Evolutionary conservation across 257 asterid species (phyloP), one percentile per base, ranked within the genome.

Genomic region (Rhazya stricta): DNA sequence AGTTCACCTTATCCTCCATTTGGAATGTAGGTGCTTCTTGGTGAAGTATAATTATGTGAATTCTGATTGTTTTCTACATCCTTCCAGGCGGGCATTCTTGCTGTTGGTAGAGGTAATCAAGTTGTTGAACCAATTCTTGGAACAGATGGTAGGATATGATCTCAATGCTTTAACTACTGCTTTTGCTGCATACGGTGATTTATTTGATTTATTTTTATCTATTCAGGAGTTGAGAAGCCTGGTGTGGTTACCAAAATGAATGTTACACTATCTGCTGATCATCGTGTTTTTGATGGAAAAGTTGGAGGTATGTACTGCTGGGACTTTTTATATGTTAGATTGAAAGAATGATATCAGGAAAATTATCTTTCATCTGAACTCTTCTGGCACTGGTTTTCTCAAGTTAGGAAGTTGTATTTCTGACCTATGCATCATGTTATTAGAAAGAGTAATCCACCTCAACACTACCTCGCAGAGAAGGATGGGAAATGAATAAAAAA

Each of bases 81-180:
- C 73, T 60, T 80, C 77, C 87, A 95, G 99, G 96, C 99, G 43
- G 99, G 98, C 75, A 95, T 95, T 79, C 96, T 95, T 77, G 99
- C 98, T 77, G 96, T 95, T 81, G 99, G 99, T 77, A 86, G 96
- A 77, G 99, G 98, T 42, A 91, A 89, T 81, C 91, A 85, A 91
- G 94, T 95, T 76, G 99, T 91, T 76, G 98, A 83, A 82, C 96
- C 97, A 32, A 82, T 92, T 57, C 45, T 76, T 77, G 99, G 94
- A 69, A 85, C 87, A 61, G 98, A 92, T 68, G 97, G 98, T 95
- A 89, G 77, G 80, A 54, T 75, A 51, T 58, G 62, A 78, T 29
- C 62, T 65, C 39, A 13, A 53, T 73, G 66, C 37, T 73, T 67
- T 63, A 45, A 53, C 39, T 73, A 27, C 45, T 27, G 46, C 29